These are phyloP conservation scores for Schizothecium vesticola DNA, from an alignment of 495 filamentous ascomycete genomes.

Conservation along the genomic window DNA sequence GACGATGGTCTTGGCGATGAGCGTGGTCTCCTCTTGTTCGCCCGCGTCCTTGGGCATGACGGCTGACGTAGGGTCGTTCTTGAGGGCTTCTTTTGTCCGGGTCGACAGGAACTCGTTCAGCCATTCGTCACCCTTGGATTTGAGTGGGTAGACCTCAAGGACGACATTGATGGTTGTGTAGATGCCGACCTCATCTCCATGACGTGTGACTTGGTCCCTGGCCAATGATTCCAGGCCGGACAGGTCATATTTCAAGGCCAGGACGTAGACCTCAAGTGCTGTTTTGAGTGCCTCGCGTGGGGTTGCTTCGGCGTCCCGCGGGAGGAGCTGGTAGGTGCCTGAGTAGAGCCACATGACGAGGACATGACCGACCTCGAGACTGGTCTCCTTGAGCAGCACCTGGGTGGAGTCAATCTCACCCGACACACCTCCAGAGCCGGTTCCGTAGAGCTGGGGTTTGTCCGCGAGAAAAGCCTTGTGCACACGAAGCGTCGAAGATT, in stretches of 20 bases:
- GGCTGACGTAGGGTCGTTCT: background rate
- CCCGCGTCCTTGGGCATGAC: too few species aligned
- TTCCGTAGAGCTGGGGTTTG: too few species aligned
- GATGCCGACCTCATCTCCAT: background rate
- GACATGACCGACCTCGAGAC: conserved; percentile 23
- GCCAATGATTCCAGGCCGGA: conserved; percentile 11
- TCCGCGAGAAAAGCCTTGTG: too few species aligned
- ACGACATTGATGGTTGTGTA: conserved; percentile 18
- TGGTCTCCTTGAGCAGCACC: conserved; percentile 6
- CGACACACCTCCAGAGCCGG: too few species aligned
- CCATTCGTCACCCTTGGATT: conserved; percentile 17
- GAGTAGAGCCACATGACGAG: conserved; percentile 27
- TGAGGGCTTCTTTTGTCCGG: conserved; percentile 11
- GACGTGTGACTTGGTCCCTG: background rate
- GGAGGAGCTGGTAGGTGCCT: background rate
- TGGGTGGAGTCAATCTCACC: too few species aligned
- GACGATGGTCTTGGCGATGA: conserved; percentile 10
- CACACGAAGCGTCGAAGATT: too few species aligned
- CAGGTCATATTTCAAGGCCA: conserved; percentile 12
- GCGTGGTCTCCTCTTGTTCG: background rate
- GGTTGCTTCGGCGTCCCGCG: background rate
- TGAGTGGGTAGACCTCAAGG: conserved; percentile 10
- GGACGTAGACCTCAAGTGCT: conserved; percentile 13
- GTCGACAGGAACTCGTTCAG: conserved; percentile 18
- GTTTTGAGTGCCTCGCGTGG: background rate